A percentile compares a stretch with the other conserved stretches of the same genome.
Evolutionary conservation across 2,329 filamentous ascomycete genomes (phyloP).

Genomic region (Venturia effusa): DNA sequence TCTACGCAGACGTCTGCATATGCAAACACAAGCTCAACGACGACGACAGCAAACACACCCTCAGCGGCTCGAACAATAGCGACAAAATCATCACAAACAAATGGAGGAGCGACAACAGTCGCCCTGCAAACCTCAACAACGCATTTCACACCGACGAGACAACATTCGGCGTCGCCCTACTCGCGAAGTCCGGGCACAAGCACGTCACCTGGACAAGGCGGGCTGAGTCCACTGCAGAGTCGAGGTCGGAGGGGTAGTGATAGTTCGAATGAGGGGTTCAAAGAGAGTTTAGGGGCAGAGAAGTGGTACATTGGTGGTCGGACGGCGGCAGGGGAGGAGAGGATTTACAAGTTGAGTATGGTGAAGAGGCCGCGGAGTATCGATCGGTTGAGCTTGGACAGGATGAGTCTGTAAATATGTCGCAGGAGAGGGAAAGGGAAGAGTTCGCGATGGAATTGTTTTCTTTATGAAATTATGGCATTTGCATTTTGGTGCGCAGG

Average conservation of each 20-base stretch:
- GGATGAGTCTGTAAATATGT: constrained; percentile 52
- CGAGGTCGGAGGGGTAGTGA: constrained; percentile 55
- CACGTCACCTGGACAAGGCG: constrained; percentile 17
- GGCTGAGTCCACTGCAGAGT: constrained; percentile 5
- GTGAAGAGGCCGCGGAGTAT: constrained; percentile 62
- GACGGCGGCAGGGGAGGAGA: constrained; percentile 66
- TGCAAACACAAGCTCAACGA: constrained; percentile 24
- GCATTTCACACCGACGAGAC: constrained; percentile 30
- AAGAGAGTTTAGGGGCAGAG: constrained; percentile 59
- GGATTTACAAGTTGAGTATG: constrained; percentile 71
- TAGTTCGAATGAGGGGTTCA: constrained; percentile 64
- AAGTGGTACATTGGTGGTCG: constrained; percentile 76
- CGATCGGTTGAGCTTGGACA: constrained; percentile 63
- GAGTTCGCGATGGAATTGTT: not conserved
- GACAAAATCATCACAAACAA: constrained; percentile 14
- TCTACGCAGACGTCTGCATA: constrained; percentile 24
- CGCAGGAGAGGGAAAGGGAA: not conserved
- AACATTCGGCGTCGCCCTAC: constrained; percentile 19
- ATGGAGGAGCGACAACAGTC: constrained; percentile 26
- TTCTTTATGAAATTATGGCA: not conserved
- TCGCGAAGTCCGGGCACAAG: constrained; percentile 22
- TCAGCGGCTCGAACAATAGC: constrained; percentile 14
- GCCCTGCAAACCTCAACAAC: constrained; percentile 26
- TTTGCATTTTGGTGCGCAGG: not conserved
- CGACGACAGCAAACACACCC: constrained; percentile 24